These are phyloP conservation scores for Mycocentrospora acerina DNA, from an alignment of 2,329 filamentous ascomycete genomes.

Conservation along the genomic window DNA sequence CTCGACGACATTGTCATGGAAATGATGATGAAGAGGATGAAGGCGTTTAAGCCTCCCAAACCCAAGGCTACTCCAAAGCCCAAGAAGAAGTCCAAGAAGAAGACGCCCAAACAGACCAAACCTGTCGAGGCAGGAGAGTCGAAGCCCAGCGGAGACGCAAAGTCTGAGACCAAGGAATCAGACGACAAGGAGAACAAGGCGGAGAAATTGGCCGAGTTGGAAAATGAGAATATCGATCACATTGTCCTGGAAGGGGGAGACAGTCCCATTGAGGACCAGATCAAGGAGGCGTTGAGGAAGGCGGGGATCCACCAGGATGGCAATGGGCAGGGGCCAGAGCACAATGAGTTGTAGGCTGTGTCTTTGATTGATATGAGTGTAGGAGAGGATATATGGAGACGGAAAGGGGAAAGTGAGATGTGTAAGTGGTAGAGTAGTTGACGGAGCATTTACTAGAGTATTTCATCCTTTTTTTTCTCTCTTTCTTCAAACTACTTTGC, in stretches of 20 bases:
- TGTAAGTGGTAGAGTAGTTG: too few relatives aligned
- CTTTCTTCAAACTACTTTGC: too few relatives aligned
- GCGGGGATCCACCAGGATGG: constrained; percentile 33
- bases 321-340: constrained; percentile 33
- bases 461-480: too few relatives aligned
- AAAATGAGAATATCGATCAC: constrained; percentile 26
- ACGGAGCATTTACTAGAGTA: too few relatives aligned
- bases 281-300: constrained; percentile 32
- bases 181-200: constrained; percentile 16
- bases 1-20: constrained; percentile 71
- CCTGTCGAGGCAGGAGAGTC: constrained; percentile 22
- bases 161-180: constrained; percentile 32
- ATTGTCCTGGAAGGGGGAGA: constrained; percentile 20
- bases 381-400: too few relatives aligned
- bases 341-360: constrained; percentile 21
- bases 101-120: constrained; percentile 28
- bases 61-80: constrained; percentile 36
- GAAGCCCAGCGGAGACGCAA: constrained; percentile 19
- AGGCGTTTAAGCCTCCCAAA: constrained; percentile 46
- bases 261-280: constrained; percentile 33
- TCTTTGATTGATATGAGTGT: too few relatives aligned
- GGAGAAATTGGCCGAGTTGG: constrained; percentile 28
- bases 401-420: too few relatives aligned
- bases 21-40: constrained; percentile 62
- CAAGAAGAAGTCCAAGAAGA: constrained; percentile 38